These are phyloP conservation scores for Botryotinia calthae DNA, from an alignment of 2,329 filamentous ascomycete genomes.

Conservation along the genomic window DNA sequence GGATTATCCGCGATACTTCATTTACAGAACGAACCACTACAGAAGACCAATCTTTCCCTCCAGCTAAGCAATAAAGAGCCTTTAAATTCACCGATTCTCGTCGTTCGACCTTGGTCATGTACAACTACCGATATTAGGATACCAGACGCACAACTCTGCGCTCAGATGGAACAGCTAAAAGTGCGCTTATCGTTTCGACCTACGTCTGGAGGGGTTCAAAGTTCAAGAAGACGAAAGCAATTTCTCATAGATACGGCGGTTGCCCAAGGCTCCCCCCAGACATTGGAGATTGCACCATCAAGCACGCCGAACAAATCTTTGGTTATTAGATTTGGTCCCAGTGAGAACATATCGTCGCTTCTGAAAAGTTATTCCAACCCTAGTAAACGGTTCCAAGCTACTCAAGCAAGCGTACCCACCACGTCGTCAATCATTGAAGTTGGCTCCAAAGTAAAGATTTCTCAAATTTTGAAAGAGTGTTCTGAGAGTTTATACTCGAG, in stretches of 20 bases:
- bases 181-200: constrained; percentile 28
- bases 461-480: neutral
- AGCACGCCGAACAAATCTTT: neutral
- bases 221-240: neutral
- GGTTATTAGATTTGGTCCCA: neutral
- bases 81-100: neutral
- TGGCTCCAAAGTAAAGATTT: neutral
- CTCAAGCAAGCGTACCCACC: neutral
- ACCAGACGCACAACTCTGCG: constrained; percentile 26
- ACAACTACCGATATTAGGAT: constrained; percentile 23
- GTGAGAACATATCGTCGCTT: neutral
- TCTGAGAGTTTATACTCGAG: neutral
- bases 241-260: neutral
- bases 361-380: neutral
- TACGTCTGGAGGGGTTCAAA: neutral
- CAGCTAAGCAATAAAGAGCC: constrained; percentile 25
- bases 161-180: constrained; percentile 27
- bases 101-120: neutral
- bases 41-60: constrained; percentile 24
- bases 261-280: neutral
- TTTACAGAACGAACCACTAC: neutral
- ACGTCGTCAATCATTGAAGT: neutral
- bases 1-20: constrained; percentile 28
- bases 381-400: neutral
- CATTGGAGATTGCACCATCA: neutral